A percentile compares a stretch with the other conserved stretches of the same genome.
Evolutionary conservation across 768 basidiomycete genomes (phyloP).

Genomic region (Boletus tomentosulus): DNA sequence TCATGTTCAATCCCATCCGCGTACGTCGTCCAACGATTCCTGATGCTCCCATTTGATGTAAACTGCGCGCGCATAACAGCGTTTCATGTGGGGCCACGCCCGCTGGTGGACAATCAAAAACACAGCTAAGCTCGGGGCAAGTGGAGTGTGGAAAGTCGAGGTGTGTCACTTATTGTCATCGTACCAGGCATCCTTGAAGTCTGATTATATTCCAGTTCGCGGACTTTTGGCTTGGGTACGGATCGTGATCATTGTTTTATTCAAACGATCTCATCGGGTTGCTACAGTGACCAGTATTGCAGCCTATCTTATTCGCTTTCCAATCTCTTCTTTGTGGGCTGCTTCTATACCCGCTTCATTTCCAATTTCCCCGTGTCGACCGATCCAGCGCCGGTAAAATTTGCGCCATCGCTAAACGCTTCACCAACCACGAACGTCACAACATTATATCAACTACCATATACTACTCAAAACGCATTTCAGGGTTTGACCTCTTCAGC

Average conservation of each 20-base stretch:
- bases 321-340: conserved; percentile 69
- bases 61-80: conserved; percentile 39
- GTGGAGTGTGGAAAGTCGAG: conserved; percentile 74
- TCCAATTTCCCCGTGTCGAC: conserved; percentile 40
- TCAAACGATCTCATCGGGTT: conserved; percentile 7
- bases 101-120: conserved; percentile 80
- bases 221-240: conserved; percentile 88
- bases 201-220: conserved; percentile 50
- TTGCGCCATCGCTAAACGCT: conserved; percentile 26
- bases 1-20: conserved; percentile 76
- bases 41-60: conserved; percentile 24
- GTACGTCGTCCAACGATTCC: conserved; percentile 24
- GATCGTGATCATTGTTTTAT: neutral
- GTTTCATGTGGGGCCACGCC: conserved; percentile 31
- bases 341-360: conserved; percentile 50
- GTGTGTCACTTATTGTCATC: conserved; percentile 32
- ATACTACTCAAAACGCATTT: neutral
- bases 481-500: conserved; percentile 1
- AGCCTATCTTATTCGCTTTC: conserved; percentile 73
- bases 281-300: conserved; percentile 71
- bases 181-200: neutral
- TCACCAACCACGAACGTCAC: neutral
- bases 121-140: conserved; percentile 55
- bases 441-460: neutral
- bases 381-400: neutral